These are phyloP conservation scores for Colletotrichum chrysophilum DNA, from an alignment of 2,329 filamentous ascomycete genomes.

Conservation along the genomic window DNA sequence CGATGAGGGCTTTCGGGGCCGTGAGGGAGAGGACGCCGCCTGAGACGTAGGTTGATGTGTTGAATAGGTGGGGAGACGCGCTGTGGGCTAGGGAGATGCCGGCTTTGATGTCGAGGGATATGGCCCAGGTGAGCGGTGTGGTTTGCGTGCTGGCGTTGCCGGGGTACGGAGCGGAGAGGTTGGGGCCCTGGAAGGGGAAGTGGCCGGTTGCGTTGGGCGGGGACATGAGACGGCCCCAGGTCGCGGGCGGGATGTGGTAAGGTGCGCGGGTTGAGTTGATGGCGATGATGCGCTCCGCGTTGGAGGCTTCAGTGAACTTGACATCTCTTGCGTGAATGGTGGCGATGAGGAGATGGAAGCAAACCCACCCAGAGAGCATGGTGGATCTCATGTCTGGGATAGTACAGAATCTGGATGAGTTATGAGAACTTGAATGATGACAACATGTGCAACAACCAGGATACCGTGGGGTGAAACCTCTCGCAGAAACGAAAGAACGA, in stretches of 20 bases:
- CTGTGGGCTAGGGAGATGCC: neutral
- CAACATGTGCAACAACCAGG: accelerated
- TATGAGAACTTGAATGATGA: neutral
- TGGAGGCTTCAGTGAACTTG: neutral
- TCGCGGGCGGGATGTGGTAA: neutral
- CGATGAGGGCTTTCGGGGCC: neutral
- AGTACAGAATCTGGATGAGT: accelerated
- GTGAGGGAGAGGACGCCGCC: neutral
- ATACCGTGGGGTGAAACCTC: accelerated
- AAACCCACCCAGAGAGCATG: neutral
- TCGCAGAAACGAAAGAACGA: accelerated
- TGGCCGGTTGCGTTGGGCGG: neutral
- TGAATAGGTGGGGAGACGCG: neutral
- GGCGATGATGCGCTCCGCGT: neutral
- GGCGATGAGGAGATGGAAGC: neutral
- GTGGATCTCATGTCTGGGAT: accelerated
- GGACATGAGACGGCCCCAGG: neutral
- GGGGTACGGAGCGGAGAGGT: neutral
- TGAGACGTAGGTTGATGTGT: neutral
- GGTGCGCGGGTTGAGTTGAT: neutral
- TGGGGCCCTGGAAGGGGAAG: neutral
- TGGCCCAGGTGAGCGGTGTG: neutral
- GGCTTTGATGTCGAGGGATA: neutral
- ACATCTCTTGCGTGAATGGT: neutral
- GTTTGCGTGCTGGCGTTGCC: neutral